Percentiles rank a stretch among this genome's conserved stretches.
Evolutionary conservation across 2,329 filamentous ascomycete species (phyloP).

Genomic region (Cephalotrichum gorgonifer): DNA sequence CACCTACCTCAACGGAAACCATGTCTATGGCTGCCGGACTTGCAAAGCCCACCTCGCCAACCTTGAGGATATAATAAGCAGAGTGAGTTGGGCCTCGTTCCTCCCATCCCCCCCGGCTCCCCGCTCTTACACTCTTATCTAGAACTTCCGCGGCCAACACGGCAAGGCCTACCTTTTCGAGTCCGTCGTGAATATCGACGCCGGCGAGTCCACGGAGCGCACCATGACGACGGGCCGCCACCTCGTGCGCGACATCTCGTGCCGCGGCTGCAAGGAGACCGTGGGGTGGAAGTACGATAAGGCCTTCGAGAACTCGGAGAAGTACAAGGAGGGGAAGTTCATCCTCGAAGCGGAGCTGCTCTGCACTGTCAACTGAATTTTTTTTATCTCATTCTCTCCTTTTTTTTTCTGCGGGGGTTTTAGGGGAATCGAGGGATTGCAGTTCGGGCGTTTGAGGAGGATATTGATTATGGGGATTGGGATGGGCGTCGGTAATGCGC

Average conservation of each 20-base stretch:
- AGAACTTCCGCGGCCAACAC: conserved; percentile 98
- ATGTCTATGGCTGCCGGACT: conserved; percentile 85
- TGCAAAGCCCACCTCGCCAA: conserved; percentile 96
- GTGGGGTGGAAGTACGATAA: conserved; percentile 99
- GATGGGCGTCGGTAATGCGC: not conserved
- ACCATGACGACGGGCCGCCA: conserved; percentile 97
- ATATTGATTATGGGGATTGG: not conserved
- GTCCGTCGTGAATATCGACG: conserved; percentile 80
- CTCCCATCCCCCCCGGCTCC: not conserved
- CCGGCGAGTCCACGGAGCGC: conserved; percentile 78
- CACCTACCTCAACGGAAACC: conserved; percentile 74
- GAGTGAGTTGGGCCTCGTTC: conserved; percentile 44
- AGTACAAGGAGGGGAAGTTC: conserved; percentile 98
- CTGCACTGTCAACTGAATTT: conserved; percentile 56
- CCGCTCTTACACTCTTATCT: conserved; percentile 5
- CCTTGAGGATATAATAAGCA: conserved; percentile 90
- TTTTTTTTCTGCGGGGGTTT: not conserved
- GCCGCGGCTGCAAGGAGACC: conserved; percentile 80
- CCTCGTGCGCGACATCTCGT: conserved; percentile 85
- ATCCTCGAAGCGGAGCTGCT: conserved; percentile 89
- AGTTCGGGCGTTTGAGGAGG: not conserved
- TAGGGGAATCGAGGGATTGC: not conserved
- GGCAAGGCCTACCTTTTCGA: conserved; percentile 97
- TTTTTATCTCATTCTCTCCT: not conserved
- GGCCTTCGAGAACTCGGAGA: conserved; percentile 82